phyloP scores from a whole-genome alignment of 306 rosid species.

The Echinosophora koreensis region DNA sequence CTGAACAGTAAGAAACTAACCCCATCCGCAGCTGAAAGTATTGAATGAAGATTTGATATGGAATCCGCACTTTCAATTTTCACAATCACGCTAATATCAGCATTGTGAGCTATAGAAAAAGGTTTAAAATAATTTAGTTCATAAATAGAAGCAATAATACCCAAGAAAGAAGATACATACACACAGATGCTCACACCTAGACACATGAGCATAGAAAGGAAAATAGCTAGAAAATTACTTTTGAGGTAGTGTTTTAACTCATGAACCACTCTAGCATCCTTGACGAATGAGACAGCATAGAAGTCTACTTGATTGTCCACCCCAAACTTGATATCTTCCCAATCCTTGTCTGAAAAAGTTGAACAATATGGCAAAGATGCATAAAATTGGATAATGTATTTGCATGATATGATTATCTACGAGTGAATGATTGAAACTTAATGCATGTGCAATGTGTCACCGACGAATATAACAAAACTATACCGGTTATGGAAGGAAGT shows the following conservation, averaged over 20 bases:
- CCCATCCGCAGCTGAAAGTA: conserved; percentile 94
- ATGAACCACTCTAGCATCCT: conserved; percentile 87
- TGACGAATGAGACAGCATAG: conserved; percentile 96
- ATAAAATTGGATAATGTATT: conserved; percentile 29
- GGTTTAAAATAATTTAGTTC: conserved; percentile 40
- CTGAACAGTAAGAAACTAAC: conserved; percentile 57
- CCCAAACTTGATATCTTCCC: conserved; percentile 99
- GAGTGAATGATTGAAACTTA: conserved; percentile 40
- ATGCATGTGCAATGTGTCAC: conserved; percentile 9
- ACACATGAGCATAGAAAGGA: conserved; percentile 35
- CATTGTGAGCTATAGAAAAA: conserved; percentile 68
- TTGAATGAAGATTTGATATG: conserved; percentile 89
- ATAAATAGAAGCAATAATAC: conserved; percentile 34
- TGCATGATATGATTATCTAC: conserved; percentile 17
- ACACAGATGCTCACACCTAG: background rate
- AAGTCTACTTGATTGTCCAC: conserved; percentile 96
- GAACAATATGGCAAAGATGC: conserved; percentile 31
- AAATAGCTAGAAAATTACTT: conserved; percentile 55
- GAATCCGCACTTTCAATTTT: conserved; percentile 99
- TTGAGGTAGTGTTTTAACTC: conserved; percentile 88
- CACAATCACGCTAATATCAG: conserved; percentile 84
- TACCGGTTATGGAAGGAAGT: conserved; percentile 97
- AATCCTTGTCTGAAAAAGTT: conserved; percentile 77
- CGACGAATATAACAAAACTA: background rate
- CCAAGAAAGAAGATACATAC: background rate